phyloP scores from a whole-genome alignment of 2,329 filamentous ascomycete genomes.

The Penicillium sp. region DNA sequence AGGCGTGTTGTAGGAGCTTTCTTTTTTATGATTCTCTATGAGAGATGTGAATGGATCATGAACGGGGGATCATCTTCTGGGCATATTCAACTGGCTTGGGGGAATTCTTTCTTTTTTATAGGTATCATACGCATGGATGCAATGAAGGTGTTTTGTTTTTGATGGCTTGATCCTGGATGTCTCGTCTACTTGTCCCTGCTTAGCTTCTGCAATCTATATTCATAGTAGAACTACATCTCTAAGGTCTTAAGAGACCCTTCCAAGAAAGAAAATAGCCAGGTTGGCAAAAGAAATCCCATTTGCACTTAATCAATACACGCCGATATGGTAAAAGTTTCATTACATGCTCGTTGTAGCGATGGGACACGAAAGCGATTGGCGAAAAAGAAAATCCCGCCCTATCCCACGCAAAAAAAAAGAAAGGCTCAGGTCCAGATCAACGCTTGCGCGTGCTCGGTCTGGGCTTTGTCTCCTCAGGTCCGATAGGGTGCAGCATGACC shows the following conservation, averaged over 20 bases:
- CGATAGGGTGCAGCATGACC: conserved; percentile 79
- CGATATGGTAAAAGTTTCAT: conserved; percentile 25
- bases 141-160: conserved; percentile 6
- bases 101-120: conserved; percentile 5
- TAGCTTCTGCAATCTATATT: not conserved
- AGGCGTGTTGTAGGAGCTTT: conserved; percentile 4
- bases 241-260: not conserved
- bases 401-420: conserved; percentile 6
- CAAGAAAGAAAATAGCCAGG: not conserved
- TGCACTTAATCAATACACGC: conserved; percentile 25
- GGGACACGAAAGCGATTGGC: conserved; percentile 11
- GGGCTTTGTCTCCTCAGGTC: conserved; percentile 63
- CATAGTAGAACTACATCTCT: not conserved
- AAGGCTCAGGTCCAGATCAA: conserved; percentile 23
- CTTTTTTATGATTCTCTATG: conserved; percentile 4
- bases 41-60: conserved; percentile 9
- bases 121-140: conserved; percentile 8
- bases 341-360: conserved; percentile 29
- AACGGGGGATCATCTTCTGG: conserved; percentile 3
- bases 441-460: conserved; percentile 48
- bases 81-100: conserved; percentile 5
- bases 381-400: not conserved
- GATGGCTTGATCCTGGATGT: not conserved
- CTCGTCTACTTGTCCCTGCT: not conserved
- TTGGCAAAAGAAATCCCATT: conserved; percentile 18